These are phyloP conservation scores for California macrophylla DNA, from an alignment of 441 rosid species.

Conservation along the genomic window DNA sequence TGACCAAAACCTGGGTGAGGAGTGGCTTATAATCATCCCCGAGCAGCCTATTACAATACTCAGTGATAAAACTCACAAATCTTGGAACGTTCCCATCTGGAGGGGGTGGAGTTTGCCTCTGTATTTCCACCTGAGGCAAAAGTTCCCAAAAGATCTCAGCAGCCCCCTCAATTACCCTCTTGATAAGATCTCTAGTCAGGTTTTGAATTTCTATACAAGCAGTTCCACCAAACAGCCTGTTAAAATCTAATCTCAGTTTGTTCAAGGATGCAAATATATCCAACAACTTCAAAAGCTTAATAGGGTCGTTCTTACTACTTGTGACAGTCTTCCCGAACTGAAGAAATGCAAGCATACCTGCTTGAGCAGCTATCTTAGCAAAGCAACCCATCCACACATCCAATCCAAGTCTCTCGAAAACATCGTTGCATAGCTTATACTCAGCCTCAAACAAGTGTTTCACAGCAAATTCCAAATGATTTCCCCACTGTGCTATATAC, in stretches of 20 bases:
- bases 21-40: constrained; percentile 75
- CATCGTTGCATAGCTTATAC: constrained; percentile 81
- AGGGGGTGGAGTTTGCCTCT: constrained; percentile 69
- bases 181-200: constrained; percentile 86
- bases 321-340: constrained; percentile 91
- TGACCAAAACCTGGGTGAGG: constrained; percentile 65
- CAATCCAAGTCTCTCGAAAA: constrained; percentile 69
- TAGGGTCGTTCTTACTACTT: constrained; percentile 80
- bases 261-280: constrained; percentile 77
- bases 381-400: constrained; percentile 96
- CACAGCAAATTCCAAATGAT: constrained; percentile 93
- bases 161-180: constrained; percentile 71
- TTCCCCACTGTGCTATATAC: constrained; percentile 81
- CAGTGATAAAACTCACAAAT: constrained; percentile 70
- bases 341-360: constrained; percentile 87
- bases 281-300: constrained; percentile 78
- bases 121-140: constrained; percentile 73
- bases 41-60: constrained; percentile 71
- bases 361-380: constrained; percentile 87
- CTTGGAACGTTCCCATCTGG: constrained; percentile 68
- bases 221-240: constrained; percentile 83
- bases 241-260: constrained; percentile 81
- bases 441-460: constrained; percentile 95
- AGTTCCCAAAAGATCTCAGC: constrained; percentile 95
- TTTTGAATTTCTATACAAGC: constrained; percentile 88